A percentile compares a stretch with the other conserved stretches of the same genome.
Evolutionary conservation across 495 filamentous ascomycete species (phyloP).

Genomic region (Aspergillus kassunensis): DNA sequence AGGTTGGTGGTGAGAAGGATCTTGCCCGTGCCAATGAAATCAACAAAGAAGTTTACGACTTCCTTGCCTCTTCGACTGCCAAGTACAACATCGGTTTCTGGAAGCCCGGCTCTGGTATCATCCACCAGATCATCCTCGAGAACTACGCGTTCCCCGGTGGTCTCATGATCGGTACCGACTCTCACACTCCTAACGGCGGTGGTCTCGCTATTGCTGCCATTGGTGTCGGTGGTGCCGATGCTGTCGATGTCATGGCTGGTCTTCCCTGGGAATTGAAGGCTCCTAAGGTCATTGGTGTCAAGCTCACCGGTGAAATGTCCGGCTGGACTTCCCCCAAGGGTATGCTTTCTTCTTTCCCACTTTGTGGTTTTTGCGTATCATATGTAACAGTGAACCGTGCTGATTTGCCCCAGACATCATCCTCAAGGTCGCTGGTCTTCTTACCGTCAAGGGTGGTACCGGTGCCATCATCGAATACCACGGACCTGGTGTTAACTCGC

Average conservation of each 20-base stretch:
- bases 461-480: conserved; percentile 93
- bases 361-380: no score
- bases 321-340: conserved; percentile 89
- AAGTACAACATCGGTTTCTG: conserved; percentile 99
- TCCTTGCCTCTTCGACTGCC: conserved; percentile 88
- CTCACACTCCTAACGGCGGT: conserved; percentile 97
- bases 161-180: conserved; percentile 97
- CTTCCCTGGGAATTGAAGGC: conserved; percentile 97
- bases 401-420: conserved; percentile 62
- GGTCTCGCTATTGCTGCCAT: conserved; percentile 95
- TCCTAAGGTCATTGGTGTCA: conserved; percentile 82
- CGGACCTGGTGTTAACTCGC: conserved; percentile 80
- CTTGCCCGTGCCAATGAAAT: conserved; percentile 83
- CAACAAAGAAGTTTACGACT: conserved; percentile 99
- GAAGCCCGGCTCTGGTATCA: conserved; percentile 97
- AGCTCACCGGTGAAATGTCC: conserved; percentile 74
- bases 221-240: conserved; percentile 96
- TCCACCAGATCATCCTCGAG: conserved; percentile 97
- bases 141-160: conserved; percentile 99
- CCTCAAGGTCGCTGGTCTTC: conserved; percentile 76
- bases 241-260: conserved; percentile 93
- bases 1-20: conserved; percentile 92
- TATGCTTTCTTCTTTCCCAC: conserved; percentile 15
- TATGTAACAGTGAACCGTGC: not conserved
- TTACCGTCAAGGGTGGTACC: conserved; percentile 93